Conservation (phyloP, 768 basidiomycete genomes). For the Tylopilus sp. region DNA sequence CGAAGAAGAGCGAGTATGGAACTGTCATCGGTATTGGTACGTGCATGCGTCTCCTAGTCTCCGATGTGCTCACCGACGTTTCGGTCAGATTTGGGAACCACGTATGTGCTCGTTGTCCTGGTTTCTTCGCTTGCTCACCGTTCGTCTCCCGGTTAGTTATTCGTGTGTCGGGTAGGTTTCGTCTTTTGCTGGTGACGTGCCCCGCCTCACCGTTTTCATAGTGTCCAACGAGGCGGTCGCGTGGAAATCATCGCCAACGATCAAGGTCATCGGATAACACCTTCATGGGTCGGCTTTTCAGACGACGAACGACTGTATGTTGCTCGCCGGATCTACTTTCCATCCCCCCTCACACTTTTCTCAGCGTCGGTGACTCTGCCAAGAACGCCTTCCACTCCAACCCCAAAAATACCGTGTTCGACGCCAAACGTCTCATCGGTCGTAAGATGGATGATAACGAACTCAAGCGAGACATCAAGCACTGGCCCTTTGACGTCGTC, state of each 20-base stretch:
- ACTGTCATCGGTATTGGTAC: constrained; percentile 90
- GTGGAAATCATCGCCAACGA: constrained; percentile 91
- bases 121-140: constrained; percentile 1
- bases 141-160: constrained; percentile 52
- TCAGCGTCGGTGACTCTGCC: constrained; percentile 84
- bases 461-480: constrained; percentile 79
- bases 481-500: constrained; percentile 86
- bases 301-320: constrained; percentile 70
- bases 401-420: constrained; percentile 92
- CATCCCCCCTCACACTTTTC: background rate
- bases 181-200: background rate
- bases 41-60: constrained; percentile 18
- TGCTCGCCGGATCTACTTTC: background rate
- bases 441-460: constrained; percentile 80
- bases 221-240: constrained; percentile 80
- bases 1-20: constrained; percentile 68
- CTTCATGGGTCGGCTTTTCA: constrained; percentile 80
- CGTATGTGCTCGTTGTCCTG: constrained; percentile 42
- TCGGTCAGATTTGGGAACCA: constrained; percentile 83
- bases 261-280: constrained; percentile 86
- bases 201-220: constrained; percentile 23
- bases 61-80: constrained; percentile 4
- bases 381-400: constrained; percentile 95
- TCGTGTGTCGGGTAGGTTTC: constrained; percentile 87
- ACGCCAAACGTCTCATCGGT: constrained; percentile 94